Conservation (phyloP, 1,139 yeast genomes). For the Trichomonascaceae sp. region DNA sequence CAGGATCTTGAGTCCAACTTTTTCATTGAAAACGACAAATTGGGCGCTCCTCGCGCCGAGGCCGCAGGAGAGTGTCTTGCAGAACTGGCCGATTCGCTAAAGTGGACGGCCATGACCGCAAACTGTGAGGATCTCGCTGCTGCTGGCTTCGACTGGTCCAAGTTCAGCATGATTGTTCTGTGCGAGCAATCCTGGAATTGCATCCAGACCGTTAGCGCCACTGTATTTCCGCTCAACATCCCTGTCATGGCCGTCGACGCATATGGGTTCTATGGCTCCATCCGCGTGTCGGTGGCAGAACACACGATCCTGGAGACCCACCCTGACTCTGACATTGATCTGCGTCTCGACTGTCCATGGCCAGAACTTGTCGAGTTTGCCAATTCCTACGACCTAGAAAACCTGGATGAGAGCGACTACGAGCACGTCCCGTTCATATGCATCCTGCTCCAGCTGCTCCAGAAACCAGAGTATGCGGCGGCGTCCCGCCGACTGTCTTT, state of each 20-base stretch:
- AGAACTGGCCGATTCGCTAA: conserved; percentile 51
- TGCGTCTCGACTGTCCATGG: conserved; percentile 71
- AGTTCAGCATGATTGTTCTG: conserved; percentile 42
- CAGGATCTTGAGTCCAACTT: conserved; percentile 46
- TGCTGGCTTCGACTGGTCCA: conserved; percentile 30
- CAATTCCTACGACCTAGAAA: conserved; percentile 36
- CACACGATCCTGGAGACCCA: conserved; percentile 68
- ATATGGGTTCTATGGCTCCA: conserved; percentile 56
- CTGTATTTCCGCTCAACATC: conserved; percentile 34
- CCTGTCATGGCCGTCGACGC: conserved; percentile 44
- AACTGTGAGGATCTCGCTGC: conserved; percentile 13
- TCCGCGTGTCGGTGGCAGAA: conserved; percentile 41
- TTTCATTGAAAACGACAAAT: conserved; percentile 38
- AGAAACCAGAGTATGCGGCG: conserved; percentile 20
- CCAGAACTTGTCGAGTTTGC: conserved; percentile 43
- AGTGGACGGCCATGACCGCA: conserved; percentile 26
- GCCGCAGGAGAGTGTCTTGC: conserved; percentile 31
- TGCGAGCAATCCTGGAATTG: conserved; percentile 21
- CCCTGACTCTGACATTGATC: conserved; percentile 49
- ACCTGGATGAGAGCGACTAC: conserved; percentile 38
- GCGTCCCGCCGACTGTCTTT: conserved; percentile 37
- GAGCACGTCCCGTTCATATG: conserved; percentile 68
- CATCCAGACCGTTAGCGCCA: conserved; percentile 24
- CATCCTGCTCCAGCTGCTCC: conserved; percentile 44
- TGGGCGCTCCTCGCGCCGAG: conserved; percentile 32